Evolutionary conservation across 768 basidiomycete genomes (phyloP), one percentile per base, ranked within the genome.

Genomic region (Boletus bicolor): DNA sequence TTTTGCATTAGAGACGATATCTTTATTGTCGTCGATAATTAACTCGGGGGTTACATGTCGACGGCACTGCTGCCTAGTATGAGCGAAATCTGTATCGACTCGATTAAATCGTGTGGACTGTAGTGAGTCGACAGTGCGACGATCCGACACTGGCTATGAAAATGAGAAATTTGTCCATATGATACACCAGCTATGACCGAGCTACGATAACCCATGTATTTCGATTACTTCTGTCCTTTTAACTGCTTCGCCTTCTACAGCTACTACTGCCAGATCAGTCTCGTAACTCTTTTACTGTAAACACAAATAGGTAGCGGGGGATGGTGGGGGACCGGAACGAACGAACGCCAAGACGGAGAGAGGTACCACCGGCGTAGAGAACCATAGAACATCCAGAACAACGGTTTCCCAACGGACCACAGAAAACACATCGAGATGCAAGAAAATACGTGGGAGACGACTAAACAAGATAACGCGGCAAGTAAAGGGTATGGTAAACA

Each of bases 181-280:
- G 69, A 65, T 70, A 72, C 69, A 70, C 38, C 51, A 61, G 53
- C 64, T 68, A 57, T 54, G 36, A 51, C 19, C 42, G 62, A 64
- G 55, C 58, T 64, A 62, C 54, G 56, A 44, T 57, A 59, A 56
- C 46, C 60, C 66, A 60, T 70, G 64, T 61, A 57, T 55, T 61
- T 69, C 56, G 53, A 69, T 64, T 68, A 70, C 62, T 68, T 71
- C 66, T 68, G 71, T 69, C 63, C 68, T 57, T 60, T 59, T 24
- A 51, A 41, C 52, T 58, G 21, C 57, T 57, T 57, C 51, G 48
- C 39, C 58, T 54, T 71, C 67, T 69, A 69, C 57, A 49, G 52
- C 58, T 62, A 65, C 60, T 56, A 61, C 54, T 59, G 56, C 65
- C 64, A 64, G 68, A 71, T 68, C 59, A 62, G 51, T 57, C 64